These are phyloP conservation scores for Penstemon eatonii DNA, from an alignment of 257 asterid species.

Conservation along the genomic window DNA sequence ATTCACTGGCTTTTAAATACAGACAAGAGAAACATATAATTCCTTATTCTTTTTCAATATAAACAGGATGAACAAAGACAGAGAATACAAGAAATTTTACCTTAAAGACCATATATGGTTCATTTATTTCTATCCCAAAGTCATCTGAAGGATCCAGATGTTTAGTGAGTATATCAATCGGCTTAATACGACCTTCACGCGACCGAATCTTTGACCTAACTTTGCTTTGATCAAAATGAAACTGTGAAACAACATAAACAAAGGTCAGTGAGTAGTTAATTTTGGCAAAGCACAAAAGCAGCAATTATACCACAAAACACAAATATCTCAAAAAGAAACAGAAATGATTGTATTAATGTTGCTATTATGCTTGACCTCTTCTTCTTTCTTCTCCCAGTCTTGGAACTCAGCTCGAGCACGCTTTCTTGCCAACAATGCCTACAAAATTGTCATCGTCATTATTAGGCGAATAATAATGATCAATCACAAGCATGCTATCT, in stretches of 20 bases:
- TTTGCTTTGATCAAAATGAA: conserved; percentile 97
- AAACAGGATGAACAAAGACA: conserved; percentile 14
- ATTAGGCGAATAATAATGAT: neutral
- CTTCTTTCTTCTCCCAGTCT: conserved; percentile 99
- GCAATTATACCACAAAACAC: neutral
- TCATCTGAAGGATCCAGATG: conserved; percentile 88
- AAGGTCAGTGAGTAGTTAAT: conserved; percentile 22
- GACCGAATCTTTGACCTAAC: conserved; percentile 86
- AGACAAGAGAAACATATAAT: no score
- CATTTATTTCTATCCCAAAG: conserved; percentile 75
- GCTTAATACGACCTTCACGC: conserved; percentile 91
- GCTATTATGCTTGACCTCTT: conserved; percentile 54
- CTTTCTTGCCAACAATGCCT: conserved; percentile 90
- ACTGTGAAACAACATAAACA: conserved; percentile 47
- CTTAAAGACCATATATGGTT: conserved; percentile 89
- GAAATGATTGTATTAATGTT: conserved; percentile 1
- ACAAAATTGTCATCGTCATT: conserved; percentile 20
- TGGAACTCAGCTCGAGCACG: conserved; percentile 97
- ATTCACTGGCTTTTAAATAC: no score
- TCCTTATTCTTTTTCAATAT: neutral
- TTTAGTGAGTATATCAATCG: conserved; percentile 84
- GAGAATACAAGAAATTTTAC: conserved; percentile 30
- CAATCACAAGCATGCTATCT: neutral
- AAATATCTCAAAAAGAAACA: neutral
- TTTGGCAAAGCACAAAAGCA: conserved; percentile 9